These are phyloP conservation scores for Neurospora crassa DNA, from an alignment of 2,329 filamentous ascomycete species.

Conservation along the genomic window DNA sequence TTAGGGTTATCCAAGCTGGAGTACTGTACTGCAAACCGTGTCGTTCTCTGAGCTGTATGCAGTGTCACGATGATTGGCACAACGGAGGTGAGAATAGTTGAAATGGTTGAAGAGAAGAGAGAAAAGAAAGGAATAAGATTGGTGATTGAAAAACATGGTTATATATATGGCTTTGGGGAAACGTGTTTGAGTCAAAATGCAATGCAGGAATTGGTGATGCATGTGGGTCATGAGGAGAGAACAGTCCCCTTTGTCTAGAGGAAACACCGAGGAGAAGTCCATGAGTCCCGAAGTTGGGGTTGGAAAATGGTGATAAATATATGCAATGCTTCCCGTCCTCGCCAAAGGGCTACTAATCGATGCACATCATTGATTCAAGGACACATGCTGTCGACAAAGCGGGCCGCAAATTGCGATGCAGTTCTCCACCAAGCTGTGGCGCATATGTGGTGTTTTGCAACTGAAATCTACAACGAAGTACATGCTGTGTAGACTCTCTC, in stretches of 20 bases:
- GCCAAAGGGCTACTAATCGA: background rate
- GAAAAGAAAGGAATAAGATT: too few species aligned
- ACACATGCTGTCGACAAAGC: background rate
- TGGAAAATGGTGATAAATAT: background rate
- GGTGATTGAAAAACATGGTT: too few species aligned
- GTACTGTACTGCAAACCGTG: background rate
- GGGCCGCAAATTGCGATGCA: background rate
- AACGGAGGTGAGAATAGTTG: too few species aligned
- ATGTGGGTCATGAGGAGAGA: too few species aligned
- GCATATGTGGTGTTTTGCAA: background rate
- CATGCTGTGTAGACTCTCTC: background rate
- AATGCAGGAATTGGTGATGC: too few species aligned
- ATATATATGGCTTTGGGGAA: too few species aligned
- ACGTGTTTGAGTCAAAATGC: too few species aligned
- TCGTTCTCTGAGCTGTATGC: too few species aligned
- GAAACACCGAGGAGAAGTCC: too few species aligned
- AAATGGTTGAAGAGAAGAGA: too few species aligned
- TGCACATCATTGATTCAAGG: too few species aligned
- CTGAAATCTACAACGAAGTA: background rate
- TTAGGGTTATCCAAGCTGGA: background rate
- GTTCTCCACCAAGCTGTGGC: background rate
- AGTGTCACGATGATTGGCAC: too few species aligned
- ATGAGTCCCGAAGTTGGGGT: background rate
- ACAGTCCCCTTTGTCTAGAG: background rate
- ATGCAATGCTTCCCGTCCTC: background rate